Percentiles rank a stretch among this genome's conserved stretches.
phyloP scores from a whole-genome alignment of 78 protist genomes.

The Cavenderia fasciculata region DNA sequence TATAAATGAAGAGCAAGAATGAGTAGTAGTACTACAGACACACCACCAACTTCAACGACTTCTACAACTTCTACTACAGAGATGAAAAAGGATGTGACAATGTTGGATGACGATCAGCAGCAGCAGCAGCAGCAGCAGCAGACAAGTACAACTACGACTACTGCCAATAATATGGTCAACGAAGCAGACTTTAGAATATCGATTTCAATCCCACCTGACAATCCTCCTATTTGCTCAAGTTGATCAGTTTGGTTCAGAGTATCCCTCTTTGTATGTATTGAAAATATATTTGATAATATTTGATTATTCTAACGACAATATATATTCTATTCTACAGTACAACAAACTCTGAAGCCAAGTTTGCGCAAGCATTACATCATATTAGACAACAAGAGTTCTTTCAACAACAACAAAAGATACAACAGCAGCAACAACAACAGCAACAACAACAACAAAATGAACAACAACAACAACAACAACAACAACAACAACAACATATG shows the following conservation, averaged over 20 bases:
- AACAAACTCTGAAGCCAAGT: background rate
- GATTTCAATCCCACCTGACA: slow-evolving; percentile 61
- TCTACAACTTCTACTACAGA: no score
- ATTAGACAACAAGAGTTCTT: slow-evolving; percentile 26
- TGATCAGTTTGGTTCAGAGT: slow-evolving; percentile 57
- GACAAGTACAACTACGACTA: no score
- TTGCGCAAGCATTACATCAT: slow-evolving; percentile 19
- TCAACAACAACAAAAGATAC: slow-evolving; percentile 1
- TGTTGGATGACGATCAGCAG: no score
- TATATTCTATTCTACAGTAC: background rate
- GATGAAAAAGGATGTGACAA: no score
- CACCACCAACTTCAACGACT: no score
- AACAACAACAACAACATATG: background rate
- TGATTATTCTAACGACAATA: background rate
- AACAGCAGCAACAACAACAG: background rate
- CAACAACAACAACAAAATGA: slow-evolving; percentile 1
- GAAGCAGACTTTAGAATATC: slow-evolving; percentile 60
- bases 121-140: no score
- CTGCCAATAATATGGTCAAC: no score
- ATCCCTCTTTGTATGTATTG: slow-evolving; percentile 15
- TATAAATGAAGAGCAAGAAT: no score
- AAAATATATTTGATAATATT: background rate
- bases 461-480: slow-evolving; percentile 2
- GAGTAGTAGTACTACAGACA: no score
- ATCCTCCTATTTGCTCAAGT: slow-evolving; percentile 56